Conservation (phyloP, 306 rosid genomes). For the Medicago lupulina region DNA sequence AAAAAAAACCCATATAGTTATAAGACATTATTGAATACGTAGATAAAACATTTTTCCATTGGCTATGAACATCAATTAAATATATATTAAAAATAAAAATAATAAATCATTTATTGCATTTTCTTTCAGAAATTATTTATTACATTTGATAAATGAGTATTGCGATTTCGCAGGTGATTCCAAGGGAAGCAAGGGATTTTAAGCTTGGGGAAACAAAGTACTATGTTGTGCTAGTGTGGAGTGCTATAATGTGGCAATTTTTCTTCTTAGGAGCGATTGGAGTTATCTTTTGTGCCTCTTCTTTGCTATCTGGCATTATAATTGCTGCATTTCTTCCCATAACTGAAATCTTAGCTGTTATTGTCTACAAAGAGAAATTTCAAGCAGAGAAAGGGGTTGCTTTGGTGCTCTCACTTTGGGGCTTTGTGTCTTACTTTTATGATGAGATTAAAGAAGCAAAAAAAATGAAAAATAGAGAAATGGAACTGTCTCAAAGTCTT, state of each 20-base stretch:
- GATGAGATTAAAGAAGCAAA: constrained; percentile 63
- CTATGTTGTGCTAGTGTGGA: constrained; percentile 58
- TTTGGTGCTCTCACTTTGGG: constrained; percentile 81
- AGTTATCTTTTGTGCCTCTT: constrained; percentile 71
- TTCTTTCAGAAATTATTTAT: too few species aligned
- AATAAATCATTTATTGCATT: too few species aligned
- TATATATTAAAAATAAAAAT: too few species aligned
- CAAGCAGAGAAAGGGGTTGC: constrained; percentile 73
- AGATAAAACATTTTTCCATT: too few species aligned
- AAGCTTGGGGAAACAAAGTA: constrained; percentile 63
- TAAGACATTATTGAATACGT: too few species aligned
- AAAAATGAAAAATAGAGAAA: constrained; percentile 32
- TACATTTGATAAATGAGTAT: background rate
- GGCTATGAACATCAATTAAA: too few species aligned
- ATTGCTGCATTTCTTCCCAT: constrained; percentile 67
- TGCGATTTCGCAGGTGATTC: constrained; percentile 55
- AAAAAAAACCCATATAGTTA: too few species aligned
- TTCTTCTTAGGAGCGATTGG: constrained; percentile 86
- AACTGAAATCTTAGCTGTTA: constrained; percentile 65
- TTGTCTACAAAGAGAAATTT: constrained; percentile 71
- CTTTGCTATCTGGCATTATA: constrained; percentile 65
- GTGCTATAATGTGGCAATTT: constrained; percentile 69
- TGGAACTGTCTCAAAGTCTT: constrained; percentile 37
- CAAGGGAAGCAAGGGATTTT: constrained; percentile 68
- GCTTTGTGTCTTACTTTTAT: constrained; percentile 79